Conservation (phyloP, 1,139 yeast genomes). For the Zygosaccharomyces pseudobailii region DNA sequence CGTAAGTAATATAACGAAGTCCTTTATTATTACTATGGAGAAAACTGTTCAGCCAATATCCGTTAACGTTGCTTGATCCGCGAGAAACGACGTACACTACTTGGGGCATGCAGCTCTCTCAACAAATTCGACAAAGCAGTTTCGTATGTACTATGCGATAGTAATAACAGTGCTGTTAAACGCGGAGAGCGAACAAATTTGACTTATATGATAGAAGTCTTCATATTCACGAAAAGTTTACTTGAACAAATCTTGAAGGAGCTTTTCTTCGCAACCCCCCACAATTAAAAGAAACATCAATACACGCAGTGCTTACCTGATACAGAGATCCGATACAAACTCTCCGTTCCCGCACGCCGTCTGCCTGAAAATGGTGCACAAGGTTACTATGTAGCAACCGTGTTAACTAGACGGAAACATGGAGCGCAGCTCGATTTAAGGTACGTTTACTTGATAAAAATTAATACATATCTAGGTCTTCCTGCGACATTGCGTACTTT, state of each 20-base stretch:
- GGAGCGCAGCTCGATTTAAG: neutral
- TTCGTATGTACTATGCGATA: neutral
- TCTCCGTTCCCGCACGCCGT: neutral
- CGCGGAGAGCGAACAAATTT: neutral
- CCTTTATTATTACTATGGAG: constrained; percentile 6
- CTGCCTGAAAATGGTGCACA: neutral
- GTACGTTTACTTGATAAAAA: neutral
- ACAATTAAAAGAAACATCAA: neutral
- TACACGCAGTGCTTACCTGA: neutral
- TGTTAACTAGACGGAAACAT: neutral
- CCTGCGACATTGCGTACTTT: constrained; percentile 48
- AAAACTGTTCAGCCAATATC: constrained; percentile 9
- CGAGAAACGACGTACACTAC: constrained; percentile 4
- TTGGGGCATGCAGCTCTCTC: constrained; percentile 6
- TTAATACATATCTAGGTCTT: constrained; percentile 31
- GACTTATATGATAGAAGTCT: neutral
- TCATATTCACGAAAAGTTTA: neutral
- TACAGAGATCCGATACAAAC: neutral
- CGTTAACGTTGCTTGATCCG: constrained; percentile 9
- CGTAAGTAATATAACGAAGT: constrained; percentile 6
- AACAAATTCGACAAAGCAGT: neutral
- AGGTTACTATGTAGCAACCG: neutral
- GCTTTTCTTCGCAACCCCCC: neutral
- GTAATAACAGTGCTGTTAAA: neutral
- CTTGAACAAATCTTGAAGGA: neutral